Conservation (phyloP, 192 early-diverging fungal species). For the Linnemannia zychae region DNA sequence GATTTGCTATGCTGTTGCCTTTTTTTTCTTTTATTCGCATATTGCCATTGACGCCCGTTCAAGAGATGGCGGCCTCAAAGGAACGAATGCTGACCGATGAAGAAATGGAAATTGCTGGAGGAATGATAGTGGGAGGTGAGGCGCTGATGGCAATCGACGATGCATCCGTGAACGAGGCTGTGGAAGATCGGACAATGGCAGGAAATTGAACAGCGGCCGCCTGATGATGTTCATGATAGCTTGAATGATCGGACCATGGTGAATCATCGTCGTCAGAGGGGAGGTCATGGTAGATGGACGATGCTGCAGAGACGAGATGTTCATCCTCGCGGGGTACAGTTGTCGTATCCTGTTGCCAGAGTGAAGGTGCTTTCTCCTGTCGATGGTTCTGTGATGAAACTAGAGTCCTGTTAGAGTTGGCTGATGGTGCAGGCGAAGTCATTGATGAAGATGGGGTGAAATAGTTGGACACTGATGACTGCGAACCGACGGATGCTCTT, state of each 20-base stretch:
- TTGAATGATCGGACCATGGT: background rate
- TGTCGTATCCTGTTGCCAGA: background rate
- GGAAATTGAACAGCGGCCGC: background rate
- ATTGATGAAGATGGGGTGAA: background rate
- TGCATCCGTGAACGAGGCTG: background rate
- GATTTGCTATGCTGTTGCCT: background rate
- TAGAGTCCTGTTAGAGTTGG: background rate
- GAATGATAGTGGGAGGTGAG: background rate
- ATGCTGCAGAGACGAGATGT: background rate
- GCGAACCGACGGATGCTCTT: background rate
- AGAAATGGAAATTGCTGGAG: background rate
- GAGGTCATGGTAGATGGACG: slow-evolving; percentile 4
- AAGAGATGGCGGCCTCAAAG: background rate
- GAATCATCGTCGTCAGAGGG: background rate
- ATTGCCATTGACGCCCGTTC: background rate
- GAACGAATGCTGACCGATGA: background rate
- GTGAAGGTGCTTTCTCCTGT: background rate
- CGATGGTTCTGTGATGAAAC: background rate
- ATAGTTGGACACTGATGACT: background rate
- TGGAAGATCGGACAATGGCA: background rate
- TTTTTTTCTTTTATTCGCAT: background rate
- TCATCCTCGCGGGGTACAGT: background rate
- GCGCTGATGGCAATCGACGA: background rate
- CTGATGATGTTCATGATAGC: background rate
- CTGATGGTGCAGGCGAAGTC: background rate